Evolutionary conservation across 306 rosid species (phyloP), one percentile per base, ranked within the genome.

Genomic region (Cucurbita maxima): DNA sequence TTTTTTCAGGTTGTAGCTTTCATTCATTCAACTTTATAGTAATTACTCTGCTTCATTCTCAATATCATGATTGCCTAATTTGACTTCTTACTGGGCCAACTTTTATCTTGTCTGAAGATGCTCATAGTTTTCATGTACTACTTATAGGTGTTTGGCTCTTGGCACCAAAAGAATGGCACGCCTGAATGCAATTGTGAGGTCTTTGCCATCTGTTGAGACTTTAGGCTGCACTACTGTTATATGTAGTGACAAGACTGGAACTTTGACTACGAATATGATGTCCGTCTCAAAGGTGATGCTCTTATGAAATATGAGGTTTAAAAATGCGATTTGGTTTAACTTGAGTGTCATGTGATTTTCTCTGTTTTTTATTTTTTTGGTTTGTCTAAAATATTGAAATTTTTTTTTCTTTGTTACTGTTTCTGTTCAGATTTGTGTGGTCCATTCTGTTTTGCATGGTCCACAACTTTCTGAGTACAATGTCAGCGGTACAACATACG

Each of bases 121-220:
- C 58, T 59, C 41, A 73, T 57, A 7, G 11, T 25, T 25, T 25
- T 7, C 71, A 19, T 59, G 44, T 59, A 11, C 16, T 74, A 6
- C 25, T 79, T 64, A 47, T 80, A 92, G 98, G 76, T 93, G 98
- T 86, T 87, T 94, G 86, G 97, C 98, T 77, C 98, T 94, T 76
- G 98, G 98, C 73, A 94, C 98, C 47, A 90, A 89, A 84, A 89
- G 97, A 43, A 94, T 94, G 98, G 98, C 98, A 81, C 86, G 88
- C 80, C 81, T 90, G 88, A 90, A 90, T 81, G 98, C 98, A 78
- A 85, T 94, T 85, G 98, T 94, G 61, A 86, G 97, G 73, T 89
- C 96, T 38, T 84, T 94, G 79, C 98, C 98, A 55, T 89, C 96
- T 3, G 98, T 94, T 34, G 98, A 94, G 86, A 94, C 98, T 60